Evolutionary conservation across 805 yeast genomes (phyloP).

Genomic region (Kluyveromyces starmeri): DNA sequence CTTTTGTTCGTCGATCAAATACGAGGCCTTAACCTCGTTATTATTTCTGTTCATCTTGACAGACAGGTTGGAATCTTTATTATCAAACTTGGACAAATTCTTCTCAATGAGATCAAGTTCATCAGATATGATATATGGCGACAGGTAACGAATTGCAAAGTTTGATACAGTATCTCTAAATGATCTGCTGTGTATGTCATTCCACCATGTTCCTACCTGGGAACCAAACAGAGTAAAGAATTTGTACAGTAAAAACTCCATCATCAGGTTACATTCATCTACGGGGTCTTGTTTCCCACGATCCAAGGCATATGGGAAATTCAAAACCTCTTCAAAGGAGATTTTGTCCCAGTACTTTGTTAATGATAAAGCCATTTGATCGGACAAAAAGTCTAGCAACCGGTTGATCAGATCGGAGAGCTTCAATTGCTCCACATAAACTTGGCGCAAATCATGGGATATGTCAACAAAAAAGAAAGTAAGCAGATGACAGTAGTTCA

Average conservation of each 20-base stretch:
- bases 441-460: slow-evolving; percentile 53
- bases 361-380: slow-evolving; percentile 38
- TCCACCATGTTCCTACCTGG: slow-evolving; percentile 47
- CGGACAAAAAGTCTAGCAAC: slow-evolving; percentile 47
- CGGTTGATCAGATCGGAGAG: slow-evolving; percentile 36
- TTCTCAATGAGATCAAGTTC: slow-evolving; percentile 45
- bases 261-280: slow-evolving; percentile 22
- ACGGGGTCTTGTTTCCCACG: slow-evolving; percentile 19
- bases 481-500: slow-evolving; percentile 64
- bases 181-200: slow-evolving; percentile 58
- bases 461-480: slow-evolving; percentile 55
- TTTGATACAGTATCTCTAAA: slow-evolving; percentile 51
- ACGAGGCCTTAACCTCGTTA: slow-evolving; percentile 63
- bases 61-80: slow-evolving; percentile 35
- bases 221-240: slow-evolving; percentile 27
- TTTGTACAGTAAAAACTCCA: slow-evolving; percentile 20
- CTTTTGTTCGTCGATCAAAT: slow-evolving; percentile 77
- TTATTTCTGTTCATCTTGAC: slow-evolving; percentile 53
- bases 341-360: slow-evolving; percentile 19
- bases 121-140: slow-evolving; percentile 52
- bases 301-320: slow-evolving; percentile 11
- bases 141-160: slow-evolving; percentile 51
- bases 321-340: slow-evolving; percentile 18
- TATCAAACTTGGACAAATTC: slow-evolving; percentile 30
- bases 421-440: slow-evolving; percentile 51